Evolutionary conservation across 2,329 filamentous ascomycete genomes (phyloP).

Genomic region (Teratosphaeria gauchensis): DNA sequence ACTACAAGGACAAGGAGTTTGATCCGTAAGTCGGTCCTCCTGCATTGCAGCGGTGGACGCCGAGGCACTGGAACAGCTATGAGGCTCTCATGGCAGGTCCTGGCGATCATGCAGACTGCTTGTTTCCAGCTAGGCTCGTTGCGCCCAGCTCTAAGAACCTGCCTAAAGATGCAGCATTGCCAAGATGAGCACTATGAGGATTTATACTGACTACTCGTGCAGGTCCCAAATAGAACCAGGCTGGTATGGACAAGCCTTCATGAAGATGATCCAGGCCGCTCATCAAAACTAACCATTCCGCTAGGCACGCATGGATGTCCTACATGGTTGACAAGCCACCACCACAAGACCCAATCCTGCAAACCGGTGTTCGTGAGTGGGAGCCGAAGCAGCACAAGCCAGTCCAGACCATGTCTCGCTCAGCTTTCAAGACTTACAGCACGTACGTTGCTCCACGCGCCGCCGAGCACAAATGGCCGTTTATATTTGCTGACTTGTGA

Average conservation of each 20-base stretch:
- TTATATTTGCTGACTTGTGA: background rate
- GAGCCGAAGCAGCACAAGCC: conserved; percentile 64
- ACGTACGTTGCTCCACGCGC: conserved; percentile 55
- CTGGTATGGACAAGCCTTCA: conserved; percentile 45
- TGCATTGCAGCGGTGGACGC: background rate
- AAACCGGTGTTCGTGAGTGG: conserved; percentile 60
- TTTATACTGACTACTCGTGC: conserved; percentile 28
- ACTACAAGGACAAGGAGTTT: conserved; percentile 82
- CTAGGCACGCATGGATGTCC: conserved; percentile 88
- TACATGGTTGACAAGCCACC: conserved; percentile 87
- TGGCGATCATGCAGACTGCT: too few species aligned
- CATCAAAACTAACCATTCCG: conserved; percentile 5
- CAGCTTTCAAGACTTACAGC: conserved; percentile 84
- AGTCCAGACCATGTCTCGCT: conserved; percentile 65
- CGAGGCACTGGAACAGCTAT: too few species aligned
- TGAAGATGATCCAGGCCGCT: background rate
- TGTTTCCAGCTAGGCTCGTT: too few species aligned
- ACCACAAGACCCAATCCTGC: conserved; percentile 61
- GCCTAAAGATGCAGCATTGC: background rate
- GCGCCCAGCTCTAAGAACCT: background rate
- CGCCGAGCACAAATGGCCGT: too few species aligned
- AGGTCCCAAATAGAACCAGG: conserved; percentile 83
- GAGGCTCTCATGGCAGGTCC: too few species aligned
- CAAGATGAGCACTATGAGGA: background rate
- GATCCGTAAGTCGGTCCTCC: conserved; percentile 50